These are phyloP conservation scores for Vararia minispora DNA, from an alignment of 768 basidiomycete species.

Conservation along the genomic window DNA sequence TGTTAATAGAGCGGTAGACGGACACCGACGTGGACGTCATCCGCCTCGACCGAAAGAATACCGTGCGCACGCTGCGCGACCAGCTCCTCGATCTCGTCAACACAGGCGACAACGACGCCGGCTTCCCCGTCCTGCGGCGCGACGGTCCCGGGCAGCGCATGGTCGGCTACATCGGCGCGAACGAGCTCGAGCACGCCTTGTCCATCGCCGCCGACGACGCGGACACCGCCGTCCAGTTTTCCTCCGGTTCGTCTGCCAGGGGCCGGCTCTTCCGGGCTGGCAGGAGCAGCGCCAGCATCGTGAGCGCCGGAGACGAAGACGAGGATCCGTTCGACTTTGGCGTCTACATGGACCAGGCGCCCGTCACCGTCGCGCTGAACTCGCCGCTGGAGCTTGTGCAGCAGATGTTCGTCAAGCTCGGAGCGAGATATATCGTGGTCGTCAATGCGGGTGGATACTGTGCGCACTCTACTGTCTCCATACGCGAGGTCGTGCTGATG, in stretches of 20 bases:
- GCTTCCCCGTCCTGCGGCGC: slow-evolving; percentile 74
- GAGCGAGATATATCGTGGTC: slow-evolving; percentile 82
- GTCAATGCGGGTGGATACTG: slow-evolving; percentile 76
- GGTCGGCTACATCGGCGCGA: slow-evolving; percentile 85
- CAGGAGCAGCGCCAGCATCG: too few relatives aligned
- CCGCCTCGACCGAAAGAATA: slow-evolving; percentile 60
- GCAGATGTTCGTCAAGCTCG: slow-evolving; percentile 89
- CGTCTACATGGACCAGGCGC: slow-evolving; percentile 89
- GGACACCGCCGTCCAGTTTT: slow-evolving; percentile 59
- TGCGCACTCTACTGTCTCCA: slow-evolving; percentile 25
- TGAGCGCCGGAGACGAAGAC: slow-evolving; percentile 15
- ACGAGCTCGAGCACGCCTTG: slow-evolving; percentile 89
- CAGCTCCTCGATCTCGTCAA: slow-evolving; percentile 49
- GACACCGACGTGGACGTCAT: slow-evolving; percentile 61
- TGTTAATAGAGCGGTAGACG: slow-evolving; percentile 31
- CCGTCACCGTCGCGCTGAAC: slow-evolving; percentile 72
- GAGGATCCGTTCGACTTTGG: slow-evolving; percentile 70
- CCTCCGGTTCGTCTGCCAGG: too few relatives aligned
- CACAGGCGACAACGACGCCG: slow-evolving; percentile 61
- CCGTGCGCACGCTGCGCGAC: slow-evolving; percentile 63
- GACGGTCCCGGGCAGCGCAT: slow-evolving; percentile 46
- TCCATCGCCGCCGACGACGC: slow-evolving; percentile 66
- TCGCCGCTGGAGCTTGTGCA: slow-evolving; percentile 89
- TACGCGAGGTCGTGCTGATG: not conserved
- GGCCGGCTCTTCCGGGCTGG: too few relatives aligned